Base-by-base conservation (phyloP, 139 green algal species). In the Ettlia oleoabundans region DNA sequence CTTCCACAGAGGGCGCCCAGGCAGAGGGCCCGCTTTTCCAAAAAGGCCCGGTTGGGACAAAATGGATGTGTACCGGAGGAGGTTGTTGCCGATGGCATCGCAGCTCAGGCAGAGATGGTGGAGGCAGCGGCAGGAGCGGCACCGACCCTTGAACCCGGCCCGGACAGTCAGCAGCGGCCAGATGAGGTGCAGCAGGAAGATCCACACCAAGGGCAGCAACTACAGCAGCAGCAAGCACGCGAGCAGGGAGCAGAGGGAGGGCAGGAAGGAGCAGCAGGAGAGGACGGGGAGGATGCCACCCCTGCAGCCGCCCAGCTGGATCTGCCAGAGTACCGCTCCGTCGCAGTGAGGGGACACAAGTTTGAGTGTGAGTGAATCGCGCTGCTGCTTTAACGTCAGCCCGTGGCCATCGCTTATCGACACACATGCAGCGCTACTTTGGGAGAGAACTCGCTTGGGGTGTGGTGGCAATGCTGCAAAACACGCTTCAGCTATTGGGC, bases 301-400 rank as follows among this genome's bases (percentile, higher is more conserved):
- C 66, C 72, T 43, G 18, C 21, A 33, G 37, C 55, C 4, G 68
- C 26, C 28, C 82, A 63, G 35, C 74, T 77, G 4, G 37, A 78
- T 28, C 74, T 88, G 53, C 82, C 67, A 2, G 76, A 28, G 6
- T 90, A 91, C 63, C 78, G 86, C 32, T 86, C 88, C 15, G 83
- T 72, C 30, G 88, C 88, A 10, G 88, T 88, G 1, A 69, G 78
- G 7, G 78, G 41, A 32, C 73, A 83, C 76, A 87, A 91, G 58
- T 92, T 92, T 70, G 86, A 92, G 55, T 92, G 88, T 92, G 69
- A 71, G 86, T 55, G 0, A n/a, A 19, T 38, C 8, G 10, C 4
- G 69, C 22, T 58, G 58, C 24, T n/a, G n/a, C n/a, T n/a, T n/a
- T n/a, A n/a, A n/a, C n/a, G n/a, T n/a, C n/a, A n/a, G n/a, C n/a